Percentiles rank a stretch among this genome's conserved stretches.
phyloP scores from a whole-genome alignment of 306 rosid species.

The Abrus pulchellus region DNA sequence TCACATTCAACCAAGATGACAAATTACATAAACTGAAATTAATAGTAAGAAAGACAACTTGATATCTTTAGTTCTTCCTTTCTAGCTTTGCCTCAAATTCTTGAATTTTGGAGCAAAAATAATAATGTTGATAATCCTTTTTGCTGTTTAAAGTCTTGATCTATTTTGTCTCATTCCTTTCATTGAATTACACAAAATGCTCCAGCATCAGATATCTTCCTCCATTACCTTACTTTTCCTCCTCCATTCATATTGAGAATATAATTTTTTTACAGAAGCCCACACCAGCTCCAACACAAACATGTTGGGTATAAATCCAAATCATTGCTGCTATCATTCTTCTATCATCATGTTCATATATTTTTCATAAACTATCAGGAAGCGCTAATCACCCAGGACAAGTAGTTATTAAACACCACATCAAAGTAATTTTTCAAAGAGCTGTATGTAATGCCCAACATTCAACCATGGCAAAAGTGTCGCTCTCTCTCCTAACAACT shows the following conservation, averaged over 20 bases:
- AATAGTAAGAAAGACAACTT: neutral
- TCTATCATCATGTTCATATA: neutral
- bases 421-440: neutral
- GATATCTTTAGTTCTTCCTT: conserved; percentile 16
- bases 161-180: neutral
- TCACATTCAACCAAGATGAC: neutral
- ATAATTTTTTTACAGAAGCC: neutral
- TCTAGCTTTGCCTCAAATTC: neutral
- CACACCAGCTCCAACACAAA: neutral
- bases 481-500: neutral
- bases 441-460: neutral
- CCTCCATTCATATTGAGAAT: neutral
- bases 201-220: neutral
- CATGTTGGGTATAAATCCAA: neutral
- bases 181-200: neutral
- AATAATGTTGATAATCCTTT: conserved; percentile 20
- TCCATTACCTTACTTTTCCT: neutral
- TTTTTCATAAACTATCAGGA: neutral
- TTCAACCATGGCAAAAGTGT: neutral
- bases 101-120: neutral
- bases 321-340: conserved; percentile 8
- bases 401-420: neutral
- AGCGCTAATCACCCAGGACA: neutral
- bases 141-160: neutral
- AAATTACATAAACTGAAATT: neutral